Evolutionary conservation across 1,284 basidiomycete species (phyloP), one percentile per base, ranked within the genome.

Genomic region (Pseudozyma flocculosa): DNA sequence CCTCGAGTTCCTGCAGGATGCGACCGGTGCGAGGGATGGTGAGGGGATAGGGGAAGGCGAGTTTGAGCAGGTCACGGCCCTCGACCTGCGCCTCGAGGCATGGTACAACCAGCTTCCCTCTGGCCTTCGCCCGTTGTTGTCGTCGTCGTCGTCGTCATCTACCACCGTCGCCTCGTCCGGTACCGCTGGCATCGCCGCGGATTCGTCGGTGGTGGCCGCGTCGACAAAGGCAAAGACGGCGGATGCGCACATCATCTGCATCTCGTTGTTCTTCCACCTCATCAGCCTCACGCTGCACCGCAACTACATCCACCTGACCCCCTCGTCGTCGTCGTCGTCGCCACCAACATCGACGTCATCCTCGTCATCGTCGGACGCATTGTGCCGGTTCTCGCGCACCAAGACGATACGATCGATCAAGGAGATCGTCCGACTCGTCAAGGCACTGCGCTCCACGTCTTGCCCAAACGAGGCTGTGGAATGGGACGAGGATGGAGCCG

Each of bases 351-450:
- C n/a, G n/a, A n/a, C n/a, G n/a, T n/a, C n/a, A n/a, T 38, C 8
- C 19, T 38, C 15, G 19, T 21, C 17, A 21, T 38, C 37, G 15
- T n/a, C 8, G 5, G 37, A 38, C 17, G 19, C 5, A 4, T 8
- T 38, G 7, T 17, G 7, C 7, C 17, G 37, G 7, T 38, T 38
- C 37, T 38, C 37, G 5, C 19, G 15, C 17, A 8, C 8, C 37
- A 38, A 38, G 37, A 8, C 17, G 17, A 4, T 17, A 14, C 17
- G 37, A 4, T 38, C 37, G 37, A 45, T 56, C 24, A 46, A 26
- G 8, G 54, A 56, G 43, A 13, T 56, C 37, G 50, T 56, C 37
- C 30, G 54, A 10, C 32, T 37, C 11, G 13, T 36, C 32, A 30
- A 34, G n/a, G n/a, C n/a, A n/a, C n/a, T n/a, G n/a, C n/a, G n/a